These are phyloP conservation scores for Metschnikowia santaceciliae DNA, from an alignment of 805 yeast species.

Conservation along the genomic window DNA sequence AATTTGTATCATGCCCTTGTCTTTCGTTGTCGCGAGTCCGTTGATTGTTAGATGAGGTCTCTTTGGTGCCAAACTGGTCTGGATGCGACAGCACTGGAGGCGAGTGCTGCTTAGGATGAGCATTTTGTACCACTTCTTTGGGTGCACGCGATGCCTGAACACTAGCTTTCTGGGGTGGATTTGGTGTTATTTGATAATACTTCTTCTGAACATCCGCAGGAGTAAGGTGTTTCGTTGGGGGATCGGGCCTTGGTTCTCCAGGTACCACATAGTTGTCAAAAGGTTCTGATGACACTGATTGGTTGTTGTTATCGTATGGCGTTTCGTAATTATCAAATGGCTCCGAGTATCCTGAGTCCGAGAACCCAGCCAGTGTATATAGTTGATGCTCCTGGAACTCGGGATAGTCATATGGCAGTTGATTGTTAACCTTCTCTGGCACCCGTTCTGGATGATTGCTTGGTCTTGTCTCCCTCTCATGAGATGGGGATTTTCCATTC, in stretches of 20 bases:
- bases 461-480: not conserved
- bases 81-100: not conserved
- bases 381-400: not conserved
- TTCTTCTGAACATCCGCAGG: not conserved
- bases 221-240: not conserved
- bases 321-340: slow-evolving; percentile 26
- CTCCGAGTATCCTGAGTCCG: slow-evolving; percentile 17
- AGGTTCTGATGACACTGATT: slow-evolving; percentile 20
- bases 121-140: not conserved
- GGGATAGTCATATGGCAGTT: not conserved
- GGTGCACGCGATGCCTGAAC: not conserved
- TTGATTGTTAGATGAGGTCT: not conserved
- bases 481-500: not conserved
- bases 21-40: not conserved
- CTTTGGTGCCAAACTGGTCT: not conserved
- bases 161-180: not conserved
- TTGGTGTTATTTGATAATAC: slow-evolving; percentile 1
- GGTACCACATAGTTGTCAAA: slow-evolving; percentile 25
- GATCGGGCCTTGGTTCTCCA: slow-evolving; percentile 5
- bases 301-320: slow-evolving; percentile 14
- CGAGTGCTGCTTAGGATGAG: not conserved
- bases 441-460: not conserved
- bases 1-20: not conserved
- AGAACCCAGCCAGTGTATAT: not conserved
- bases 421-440: not conserved